A percentile compares a stretch with the other conserved stretches of the same genome.
Evolutionary conservation across 2,329 filamentous ascomycete species (phyloP).

Genomic region (Sporothrix mexicana): DNA sequence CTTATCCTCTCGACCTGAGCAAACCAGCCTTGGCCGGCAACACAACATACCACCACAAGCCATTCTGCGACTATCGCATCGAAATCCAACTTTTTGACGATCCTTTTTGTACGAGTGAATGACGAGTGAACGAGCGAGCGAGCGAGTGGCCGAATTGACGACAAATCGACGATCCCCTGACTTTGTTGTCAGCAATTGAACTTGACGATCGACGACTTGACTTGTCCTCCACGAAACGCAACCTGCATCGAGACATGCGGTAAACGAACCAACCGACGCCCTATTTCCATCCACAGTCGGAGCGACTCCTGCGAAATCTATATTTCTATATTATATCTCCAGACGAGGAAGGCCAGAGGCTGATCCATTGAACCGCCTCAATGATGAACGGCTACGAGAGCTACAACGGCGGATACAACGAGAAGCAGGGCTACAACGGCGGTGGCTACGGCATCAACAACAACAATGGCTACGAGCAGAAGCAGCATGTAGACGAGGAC

Average conservation of each 20-base stretch:
- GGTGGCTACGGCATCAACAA: not conserved
- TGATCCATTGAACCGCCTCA: not conserved
- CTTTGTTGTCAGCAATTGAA: not conserved
- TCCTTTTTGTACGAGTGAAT: not conserved
- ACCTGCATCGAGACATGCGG: slow-evolving; percentile 2
- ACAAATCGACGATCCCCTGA: not conserved
- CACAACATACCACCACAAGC: not conserved
- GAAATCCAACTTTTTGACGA: not conserved
- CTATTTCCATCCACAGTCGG: too few species aligned
- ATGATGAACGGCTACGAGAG: slow-evolving; percentile 85
- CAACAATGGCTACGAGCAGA: not conserved
- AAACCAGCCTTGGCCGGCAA: not conserved
- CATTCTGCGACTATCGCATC: not conserved
- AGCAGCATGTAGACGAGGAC: slow-evolving; percentile 69
- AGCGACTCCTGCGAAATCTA: not conserved
- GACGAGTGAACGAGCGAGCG: not conserved
- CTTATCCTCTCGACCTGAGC: not conserved
- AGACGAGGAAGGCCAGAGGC: not conserved
- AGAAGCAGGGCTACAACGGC: slow-evolving; percentile 42
- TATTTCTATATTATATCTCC: too few species aligned
- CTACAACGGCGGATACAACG: slow-evolving; percentile 76
- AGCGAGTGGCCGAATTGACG: not conserved
- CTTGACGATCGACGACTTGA: not conserved
- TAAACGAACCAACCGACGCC: slow-evolving; percentile 3
- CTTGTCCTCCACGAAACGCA: not conserved